Evolutionary conservation across 805 yeast species (phyloP).

Genomic region (Wickerhamiella slavikovae): DNA sequence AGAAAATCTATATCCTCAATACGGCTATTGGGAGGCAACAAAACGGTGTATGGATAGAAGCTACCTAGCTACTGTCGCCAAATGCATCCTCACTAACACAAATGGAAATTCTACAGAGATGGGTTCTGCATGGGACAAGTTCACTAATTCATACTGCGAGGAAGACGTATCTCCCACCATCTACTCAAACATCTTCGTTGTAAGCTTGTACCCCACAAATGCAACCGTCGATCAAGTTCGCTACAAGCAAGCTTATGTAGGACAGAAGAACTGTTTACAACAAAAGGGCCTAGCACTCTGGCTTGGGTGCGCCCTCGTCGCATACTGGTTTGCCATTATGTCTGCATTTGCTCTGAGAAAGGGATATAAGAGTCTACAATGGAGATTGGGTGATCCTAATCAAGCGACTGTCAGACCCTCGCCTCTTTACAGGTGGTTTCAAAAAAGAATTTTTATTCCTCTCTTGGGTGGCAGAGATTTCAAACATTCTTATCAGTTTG

Average conservation of each 20-base stretch:
- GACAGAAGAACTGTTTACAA: constrained; percentile 7
- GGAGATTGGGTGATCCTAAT: constrained; percentile 10
- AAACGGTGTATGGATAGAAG: constrained; percentile 15
- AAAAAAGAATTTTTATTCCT: constrained; percentile 18
- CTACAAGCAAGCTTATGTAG: constrained; percentile 8
- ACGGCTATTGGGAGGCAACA: constrained; percentile 10
- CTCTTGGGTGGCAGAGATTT: too few relatives aligned
- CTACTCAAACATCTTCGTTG: constrained; percentile 6
- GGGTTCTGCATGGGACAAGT: constrained; percentile 17
- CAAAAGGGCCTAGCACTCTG: constrained; percentile 15
- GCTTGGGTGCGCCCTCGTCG: constrained; percentile 15
- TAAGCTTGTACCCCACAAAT: constrained; percentile 1
- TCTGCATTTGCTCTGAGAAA: constrained; percentile 4
- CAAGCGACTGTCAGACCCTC: constrained; percentile 10
- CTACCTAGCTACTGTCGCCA: constrained; percentile 16
- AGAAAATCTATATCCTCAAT: constrained; percentile 6
- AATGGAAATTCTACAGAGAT: constrained; percentile 7
- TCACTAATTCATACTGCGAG: constrained; percentile 11
- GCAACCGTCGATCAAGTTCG: constrained; percentile 5
- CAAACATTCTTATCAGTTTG: constrained; percentile 8
- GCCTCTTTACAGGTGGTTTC: constrained; percentile 8
- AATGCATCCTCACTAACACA: constrained; percentile 14
- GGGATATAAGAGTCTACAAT: constrained; percentile 4
- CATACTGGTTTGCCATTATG: constrained; percentile 15
- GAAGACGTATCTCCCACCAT: constrained; percentile 5